These are phyloP conservation scores for Lentinula guzmanii DNA, from an alignment of 768 basidiomycete species.

Conservation along the genomic window DNA sequence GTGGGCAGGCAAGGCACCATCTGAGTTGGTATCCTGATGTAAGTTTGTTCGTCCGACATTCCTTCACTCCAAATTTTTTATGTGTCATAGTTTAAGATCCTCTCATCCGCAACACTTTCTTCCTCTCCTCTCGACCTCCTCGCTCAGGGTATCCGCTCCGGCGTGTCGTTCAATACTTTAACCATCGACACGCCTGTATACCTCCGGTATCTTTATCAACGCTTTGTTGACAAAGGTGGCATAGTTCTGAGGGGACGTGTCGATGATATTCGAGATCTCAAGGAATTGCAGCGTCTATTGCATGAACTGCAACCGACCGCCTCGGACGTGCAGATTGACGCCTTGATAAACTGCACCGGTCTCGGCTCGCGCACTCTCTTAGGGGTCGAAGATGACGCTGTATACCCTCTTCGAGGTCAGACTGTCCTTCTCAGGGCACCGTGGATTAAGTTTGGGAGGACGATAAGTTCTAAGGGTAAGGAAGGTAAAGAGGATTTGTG, in stretches of 20 bases:
- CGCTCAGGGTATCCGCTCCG: constrained; percentile 18
- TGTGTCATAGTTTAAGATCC: constrained; percentile 18
- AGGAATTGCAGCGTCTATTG: constrained; percentile 16
- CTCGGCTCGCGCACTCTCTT: constrained; percentile 47
- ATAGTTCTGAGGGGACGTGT: constrained; percentile 38
- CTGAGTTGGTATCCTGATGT: constrained; percentile 34
- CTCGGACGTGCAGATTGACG: constrained; percentile 3
- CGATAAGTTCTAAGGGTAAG: constrained; percentile 8
- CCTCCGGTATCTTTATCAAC: constrained; percentile 54
- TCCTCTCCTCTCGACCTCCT: constrained; percentile 20
- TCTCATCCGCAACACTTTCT: constrained; percentile 35
- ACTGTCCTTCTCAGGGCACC: constrained; percentile 51
- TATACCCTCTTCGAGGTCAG: constrained; percentile 61
- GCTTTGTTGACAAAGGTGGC: constrained; percentile 55
- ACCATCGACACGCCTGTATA: constrained; percentile 61
- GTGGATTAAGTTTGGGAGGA: constrained; percentile 22
- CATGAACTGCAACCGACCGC: not conserved
- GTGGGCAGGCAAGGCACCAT: constrained; percentile 20
- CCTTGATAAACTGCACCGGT: constrained; percentile 14
- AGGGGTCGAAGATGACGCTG: constrained; percentile 53
- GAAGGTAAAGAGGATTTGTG: constrained; percentile 12
- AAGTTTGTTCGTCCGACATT: constrained; percentile 2
- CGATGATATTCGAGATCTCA: constrained; percentile 55
- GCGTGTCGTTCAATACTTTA: constrained; percentile 52
- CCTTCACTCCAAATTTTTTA: not conserved